Percentiles rank a stretch among this genome's conserved stretches.
Evolutionary conservation across 768 basidiomycete genomes (phyloP).

Genomic region (Suillus occidentalis): DNA sequence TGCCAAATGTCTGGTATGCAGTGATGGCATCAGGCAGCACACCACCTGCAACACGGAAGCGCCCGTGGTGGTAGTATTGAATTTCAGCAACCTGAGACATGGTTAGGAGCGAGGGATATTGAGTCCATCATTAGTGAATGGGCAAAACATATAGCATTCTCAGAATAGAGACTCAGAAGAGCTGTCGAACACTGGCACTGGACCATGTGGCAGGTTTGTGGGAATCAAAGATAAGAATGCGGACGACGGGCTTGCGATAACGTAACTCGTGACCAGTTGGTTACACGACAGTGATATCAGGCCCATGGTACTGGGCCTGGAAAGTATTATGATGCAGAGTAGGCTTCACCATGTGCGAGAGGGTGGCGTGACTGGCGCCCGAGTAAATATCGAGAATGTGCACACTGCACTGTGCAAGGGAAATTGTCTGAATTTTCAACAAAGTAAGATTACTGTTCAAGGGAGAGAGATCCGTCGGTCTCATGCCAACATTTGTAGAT

Average conservation of each 20-base stretch:
- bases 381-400: background rate
- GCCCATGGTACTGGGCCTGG: background rate
- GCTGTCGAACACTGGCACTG: background rate
- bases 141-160: background rate
- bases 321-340: background rate
- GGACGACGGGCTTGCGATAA: background rate
- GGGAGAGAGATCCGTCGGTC: too few species aligned
- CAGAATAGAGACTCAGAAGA: background rate
- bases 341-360: background rate
- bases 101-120: constrained; percentile 2
- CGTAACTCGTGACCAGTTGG: background rate
- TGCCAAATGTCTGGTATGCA: constrained; percentile 59
- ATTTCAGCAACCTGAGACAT: constrained; percentile 32
- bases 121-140: background rate
- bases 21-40: constrained; percentile 56
- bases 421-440: background rate
- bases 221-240: constrained; percentile 4
- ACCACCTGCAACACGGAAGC: constrained; percentile 52
- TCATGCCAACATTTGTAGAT: too few species aligned
- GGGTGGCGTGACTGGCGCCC: background rate
- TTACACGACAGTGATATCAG: background rate
- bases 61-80: constrained; percentile 54
- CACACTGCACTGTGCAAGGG: background rate
- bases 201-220: constrained; percentile 9
- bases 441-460: too few species aligned